A percentile compares a stretch with the other conserved stretches of the same genome.
phyloP scores from a whole-genome alignment of 2,329 filamentous ascomycete species.

The Microsporum audouinii region DNA sequence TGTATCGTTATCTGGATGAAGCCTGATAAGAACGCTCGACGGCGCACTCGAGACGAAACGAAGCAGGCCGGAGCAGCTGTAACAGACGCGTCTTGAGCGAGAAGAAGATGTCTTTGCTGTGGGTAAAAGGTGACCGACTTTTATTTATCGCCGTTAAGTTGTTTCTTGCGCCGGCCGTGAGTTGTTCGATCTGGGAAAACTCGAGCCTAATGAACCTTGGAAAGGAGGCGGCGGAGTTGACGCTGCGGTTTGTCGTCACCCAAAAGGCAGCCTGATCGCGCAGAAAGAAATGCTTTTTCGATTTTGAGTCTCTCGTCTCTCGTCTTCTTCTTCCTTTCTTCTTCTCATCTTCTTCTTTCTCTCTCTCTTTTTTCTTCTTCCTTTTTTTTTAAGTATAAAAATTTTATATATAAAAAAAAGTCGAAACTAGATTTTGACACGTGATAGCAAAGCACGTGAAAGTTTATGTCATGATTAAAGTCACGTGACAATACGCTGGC shows the following conservation, averaged over 20 bases:
- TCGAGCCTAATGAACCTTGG: constrained; percentile 2
- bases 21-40: not conserved
- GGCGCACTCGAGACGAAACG: not conserved
- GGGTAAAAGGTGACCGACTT: not conserved
- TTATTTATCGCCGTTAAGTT: not conserved
- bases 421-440: not conserved
- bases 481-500: not conserved
- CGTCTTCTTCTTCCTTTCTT: not conserved
- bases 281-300: not conserved
- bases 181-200: not conserved
- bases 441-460: not conserved
- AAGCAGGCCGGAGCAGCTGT: not conserved
- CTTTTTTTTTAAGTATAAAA: not conserved
- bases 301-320: not conserved
- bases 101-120: not conserved
- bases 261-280: not conserved
- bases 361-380: not conserved
- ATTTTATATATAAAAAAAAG: not conserved
- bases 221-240: not conserved
- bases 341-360: not conserved
- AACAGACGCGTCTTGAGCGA: not conserved
- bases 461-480: not conserved
- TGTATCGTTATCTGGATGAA: not conserved
- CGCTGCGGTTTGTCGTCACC: not conserved
- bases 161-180: not conserved